Evolutionary conservation across 495 filamentous ascomycete species (phyloP), one percentile per base, ranked within the genome.

Genomic region (Patellaria atrata): DNA sequence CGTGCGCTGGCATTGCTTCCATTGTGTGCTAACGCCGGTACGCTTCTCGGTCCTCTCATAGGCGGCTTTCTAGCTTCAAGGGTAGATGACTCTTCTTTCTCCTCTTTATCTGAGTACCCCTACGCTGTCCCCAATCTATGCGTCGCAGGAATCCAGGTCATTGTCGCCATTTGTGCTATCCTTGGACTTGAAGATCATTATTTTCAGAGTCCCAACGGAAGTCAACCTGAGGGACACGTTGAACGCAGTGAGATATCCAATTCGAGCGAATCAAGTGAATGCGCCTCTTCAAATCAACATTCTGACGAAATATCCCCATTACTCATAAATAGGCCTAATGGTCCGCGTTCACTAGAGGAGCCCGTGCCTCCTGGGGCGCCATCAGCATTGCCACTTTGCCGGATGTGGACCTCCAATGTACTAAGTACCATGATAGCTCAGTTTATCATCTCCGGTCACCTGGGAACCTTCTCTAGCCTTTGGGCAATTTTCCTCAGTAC

Each of bases 381-480:
- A n/a, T n/a, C n/a, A n/a, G n/a, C n/a, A 26, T 22, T 38, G 6
- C 27, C 38, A n/a, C 36, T 41, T 27, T 18, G 16, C 9, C 31
- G 27, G 8, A 41, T 41, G 3, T 41, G 38, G 38, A 41, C 38
- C 4, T 21, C 23, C 22, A 41, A 41, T 20, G 38, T 41, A 10
- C 4, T 41, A 9, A 28, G 16, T 25, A 41, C 38, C 24, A 36
- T 41, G 23, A 1, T 41, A 13, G 14, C 32, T 3, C 38, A 41
- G n/a, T 41, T 41, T 29, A 41, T 41, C 22, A 41, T 41, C 12
- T 19, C 31, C 11, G 38, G 38, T 9, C 38, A 41, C 22, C 25
- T 41, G 3, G 38, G 31, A 16, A 41, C 38, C 1, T 41, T 41
- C 17, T 20, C 31, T 7, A 36, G 15, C 14, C 31, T 41, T 1